Evolutionary conservation across 2,329 filamentous ascomycete species (phyloP), one percentile per base, ranked within the genome.

Genomic region (Septoria linicola): DNA sequence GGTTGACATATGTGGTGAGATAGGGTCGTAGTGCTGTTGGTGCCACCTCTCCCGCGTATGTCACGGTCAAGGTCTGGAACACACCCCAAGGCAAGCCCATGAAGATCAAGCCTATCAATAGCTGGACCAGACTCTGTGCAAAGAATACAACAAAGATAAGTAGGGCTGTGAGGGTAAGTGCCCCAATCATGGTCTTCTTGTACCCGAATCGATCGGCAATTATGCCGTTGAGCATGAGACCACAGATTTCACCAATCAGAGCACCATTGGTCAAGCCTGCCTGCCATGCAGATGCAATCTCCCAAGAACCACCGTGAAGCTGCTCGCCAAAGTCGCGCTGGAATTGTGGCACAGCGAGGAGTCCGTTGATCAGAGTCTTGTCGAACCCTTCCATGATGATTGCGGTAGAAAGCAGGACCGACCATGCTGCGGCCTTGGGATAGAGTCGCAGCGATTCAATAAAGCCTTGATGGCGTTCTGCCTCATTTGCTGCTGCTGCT

Each of bases 201-300:
- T 61, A 66, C 6, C 66, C 66, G 25, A 57, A 63, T 4, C 53
- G 49, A 67, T 88, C 83, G n/a, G 82, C 82, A 41, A 85, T 68
- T 66, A 76, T 82, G 36, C 84, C 85, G 63, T 85, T 86, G 66
- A 86, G 73, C 59, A 85, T 71, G 40, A 87, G 74, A 14, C 85
- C 85, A 49, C 87, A 76, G 48, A 88, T 82, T 63, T 84, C 66
- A 47, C 61, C 61, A 2, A 60, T 48, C 49, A 78, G 75, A 42
- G 78, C 78, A 21, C 78, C 81, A 49, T 80, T 81, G 5, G 73
- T 76, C 2, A 84, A 62, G 0, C 73, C 80, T 0, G 76, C 76
- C 62, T 83, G 80, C 81, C 81, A 84, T 0, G 74, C 70, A 0
- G 79, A 75, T 1, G 77, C 73, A 17, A 83, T 68, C 32, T 74